These are phyloP conservation scores for Jackrogersella minutella DNA, from an alignment of 495 filamentous ascomycete genomes.

Conservation along the genomic window DNA sequence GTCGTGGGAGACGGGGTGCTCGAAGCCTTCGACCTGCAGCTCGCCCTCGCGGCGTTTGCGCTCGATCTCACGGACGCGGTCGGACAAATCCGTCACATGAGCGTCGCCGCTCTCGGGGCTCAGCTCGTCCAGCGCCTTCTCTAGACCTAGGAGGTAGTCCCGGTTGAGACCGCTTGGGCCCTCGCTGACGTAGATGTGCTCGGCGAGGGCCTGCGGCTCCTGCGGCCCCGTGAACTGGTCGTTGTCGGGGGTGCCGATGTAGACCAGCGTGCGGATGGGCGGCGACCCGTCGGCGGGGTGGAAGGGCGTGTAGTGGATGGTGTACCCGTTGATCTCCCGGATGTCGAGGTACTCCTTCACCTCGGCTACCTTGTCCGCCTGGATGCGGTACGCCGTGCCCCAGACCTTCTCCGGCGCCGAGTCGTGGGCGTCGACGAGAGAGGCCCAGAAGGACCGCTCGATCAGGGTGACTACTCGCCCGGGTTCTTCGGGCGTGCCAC, in stretches of 20 bases:
- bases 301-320: conserved; percentile 86
- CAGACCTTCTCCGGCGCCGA: conserved; percentile 73
- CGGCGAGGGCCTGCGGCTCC: conserved; percentile 80
- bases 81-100: conserved; percentile 74
- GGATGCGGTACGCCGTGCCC: conserved; percentile 94
- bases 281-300: conserved; percentile 61
- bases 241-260: conserved; percentile 94
- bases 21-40: conserved; percentile 28
- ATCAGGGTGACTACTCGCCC: conserved; percentile 96
- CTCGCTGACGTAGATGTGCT: conserved; percentile 76
- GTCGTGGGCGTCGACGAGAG: conserved; percentile 72
- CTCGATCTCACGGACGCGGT: conserved; percentile 64
- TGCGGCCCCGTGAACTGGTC: conserved; percentile 90
- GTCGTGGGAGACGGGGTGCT: conserved; percentile 44
- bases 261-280: conserved; percentile 70
- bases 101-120: conserved; percentile 82
- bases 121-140: conserved; percentile 76
- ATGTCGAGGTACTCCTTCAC: conserved; percentile 93
- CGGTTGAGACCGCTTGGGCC: conserved; percentile 91
- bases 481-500: conserved; percentile 85
- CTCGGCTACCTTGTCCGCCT: conserved; percentile 72
- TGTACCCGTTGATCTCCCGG: conserved; percentile 96
- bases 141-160: conserved; percentile 88
- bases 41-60: conserved; percentile 36
- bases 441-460: conserved; percentile 79